phyloP scores from a whole-genome alignment of 352 stramenopile genomes.

The Aphanomyces invadans region DNA sequence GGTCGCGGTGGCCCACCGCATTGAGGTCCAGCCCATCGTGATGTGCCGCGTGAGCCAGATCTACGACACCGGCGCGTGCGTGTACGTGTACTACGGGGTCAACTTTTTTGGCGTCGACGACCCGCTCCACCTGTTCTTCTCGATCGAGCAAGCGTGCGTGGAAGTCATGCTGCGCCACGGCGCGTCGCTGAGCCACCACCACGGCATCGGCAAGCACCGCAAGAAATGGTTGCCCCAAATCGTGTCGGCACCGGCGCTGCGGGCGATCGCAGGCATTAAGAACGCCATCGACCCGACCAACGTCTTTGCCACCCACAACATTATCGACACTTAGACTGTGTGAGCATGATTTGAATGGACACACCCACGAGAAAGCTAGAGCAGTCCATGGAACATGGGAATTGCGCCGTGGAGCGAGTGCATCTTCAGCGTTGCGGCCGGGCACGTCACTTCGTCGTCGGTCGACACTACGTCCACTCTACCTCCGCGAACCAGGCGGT shows the following conservation, averaged over 20 bases:
- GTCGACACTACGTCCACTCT: no score
- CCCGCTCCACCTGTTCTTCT: slow-evolving; percentile 70
- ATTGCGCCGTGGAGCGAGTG: no score
- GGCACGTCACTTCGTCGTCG: no score
- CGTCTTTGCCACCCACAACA: slow-evolving; percentile 86
- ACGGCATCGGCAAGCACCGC: slow-evolving; percentile 92
- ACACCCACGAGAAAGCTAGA: no score
- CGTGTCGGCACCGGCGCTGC: slow-evolving; percentile 63
- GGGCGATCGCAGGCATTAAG: slow-evolving; percentile 80
- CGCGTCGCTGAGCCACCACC: slow-evolving; percentile 91
- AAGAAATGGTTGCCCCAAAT: slow-evolving; percentile 76
- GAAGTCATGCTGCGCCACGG: slow-evolving; percentile 87
- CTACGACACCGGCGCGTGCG: slow-evolving; percentile 90
- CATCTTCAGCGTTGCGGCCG: no score
- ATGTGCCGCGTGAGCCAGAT: slow-evolving; percentile 91
- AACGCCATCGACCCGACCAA: slow-evolving; percentile 85
- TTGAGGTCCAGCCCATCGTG: slow-evolving; percentile 82
- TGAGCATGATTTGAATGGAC: no score
- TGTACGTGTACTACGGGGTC: slow-evolving; percentile 97
- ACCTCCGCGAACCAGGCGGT: no score
- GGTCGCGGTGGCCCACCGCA: slow-evolving; percentile 32
- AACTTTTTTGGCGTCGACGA: slow-evolving; percentile 82
- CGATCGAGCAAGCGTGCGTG: slow-evolving; percentile 61
- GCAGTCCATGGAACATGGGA: no score
- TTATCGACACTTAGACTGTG: slow-evolving; percentile 26